These are phyloP conservation scores for Pythium volutum DNA, from an alignment of 352 stramenopile genomes.

Conservation along the genomic window DNA sequence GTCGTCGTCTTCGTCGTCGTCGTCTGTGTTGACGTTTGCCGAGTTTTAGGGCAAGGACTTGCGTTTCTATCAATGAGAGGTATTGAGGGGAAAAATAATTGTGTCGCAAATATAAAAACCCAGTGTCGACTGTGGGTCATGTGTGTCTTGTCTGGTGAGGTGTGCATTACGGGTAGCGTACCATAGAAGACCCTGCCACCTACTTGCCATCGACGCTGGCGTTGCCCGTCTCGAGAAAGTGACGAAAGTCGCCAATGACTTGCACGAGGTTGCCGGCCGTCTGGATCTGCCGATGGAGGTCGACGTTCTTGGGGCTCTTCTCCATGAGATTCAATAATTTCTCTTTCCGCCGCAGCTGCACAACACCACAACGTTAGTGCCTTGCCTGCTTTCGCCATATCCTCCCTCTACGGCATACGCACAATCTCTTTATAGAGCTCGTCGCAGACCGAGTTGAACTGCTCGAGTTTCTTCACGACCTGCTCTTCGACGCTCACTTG, in stretches of 20 bases:
- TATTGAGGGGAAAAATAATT: neutral
- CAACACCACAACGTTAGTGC: neutral
- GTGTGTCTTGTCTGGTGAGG: no score
- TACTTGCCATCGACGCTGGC: slow-evolving; percentile 11
- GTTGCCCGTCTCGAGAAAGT: slow-evolving; percentile 74
- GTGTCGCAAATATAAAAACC: slow-evolving; percentile 1
- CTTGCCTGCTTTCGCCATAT: no score
- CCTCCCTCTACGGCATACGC: slow-evolving; percentile 13
- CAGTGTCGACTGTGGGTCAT: neutral
- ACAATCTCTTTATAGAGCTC: slow-evolving; percentile 89
- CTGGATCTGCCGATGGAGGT: slow-evolving; percentile 85
- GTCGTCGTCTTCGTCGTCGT: neutral
- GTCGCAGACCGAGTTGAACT: slow-evolving; percentile 87
- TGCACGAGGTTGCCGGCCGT: slow-evolving; percentile 79
- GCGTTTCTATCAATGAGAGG: neutral
- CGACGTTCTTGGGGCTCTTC: slow-evolving; percentile 79
- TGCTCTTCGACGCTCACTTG: slow-evolving; percentile 56
- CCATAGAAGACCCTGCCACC: neutral
- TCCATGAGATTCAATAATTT: slow-evolving; percentile 83
- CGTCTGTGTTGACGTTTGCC: slow-evolving; percentile 31
- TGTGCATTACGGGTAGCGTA: no score
- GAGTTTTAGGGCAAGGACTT: slow-evolving; percentile 34
- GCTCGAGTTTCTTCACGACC: slow-evolving; percentile 84
- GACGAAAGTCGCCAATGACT: slow-evolving; percentile 77
- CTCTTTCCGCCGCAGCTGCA: slow-evolving; percentile 79